Conservation (phyloP, 83 land plant species). For the Picea abies region DNA sequence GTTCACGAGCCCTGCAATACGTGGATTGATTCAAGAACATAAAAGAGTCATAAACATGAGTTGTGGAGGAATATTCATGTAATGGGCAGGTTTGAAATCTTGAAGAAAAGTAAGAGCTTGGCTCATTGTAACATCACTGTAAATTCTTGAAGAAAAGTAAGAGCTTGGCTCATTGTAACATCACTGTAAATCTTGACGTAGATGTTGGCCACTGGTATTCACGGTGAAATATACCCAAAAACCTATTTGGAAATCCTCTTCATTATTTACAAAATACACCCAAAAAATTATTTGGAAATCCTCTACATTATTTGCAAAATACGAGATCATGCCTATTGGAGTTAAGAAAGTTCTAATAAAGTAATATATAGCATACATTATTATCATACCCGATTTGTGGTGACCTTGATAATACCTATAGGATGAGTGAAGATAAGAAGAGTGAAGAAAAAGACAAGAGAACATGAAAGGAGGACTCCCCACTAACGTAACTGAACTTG, state of each 20-base stretch:
- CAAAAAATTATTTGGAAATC: conserved; percentile 14
- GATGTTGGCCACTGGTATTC: conserved; percentile 83
- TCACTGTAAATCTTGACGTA: conserved; percentile 52
- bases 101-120: conserved; percentile 83
- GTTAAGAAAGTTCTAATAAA: background rate
- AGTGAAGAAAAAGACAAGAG: conserved; percentile 27
- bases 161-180: conserved; percentile 84
- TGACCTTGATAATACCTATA: conserved; percentile 79
- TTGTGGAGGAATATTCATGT: conserved; percentile 95
- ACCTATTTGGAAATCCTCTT: conserved; percentile 85
- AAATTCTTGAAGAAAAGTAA: conserved; percentile 72
- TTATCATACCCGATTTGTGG: conserved; percentile 80
- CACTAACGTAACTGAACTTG: too few relatives aligned
- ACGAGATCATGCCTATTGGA: background rate
- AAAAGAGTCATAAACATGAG: conserved; percentile 81
- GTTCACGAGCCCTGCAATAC: background rate
- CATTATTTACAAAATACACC: conserved; percentile 10
- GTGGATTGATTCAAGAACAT: background rate
- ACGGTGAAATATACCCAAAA: conserved; percentile 83
- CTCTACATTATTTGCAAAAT: conserved; percentile 28
- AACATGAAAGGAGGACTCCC: too few relatives aligned
- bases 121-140: conserved; percentile 58
- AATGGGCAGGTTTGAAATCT: conserved; percentile 95
- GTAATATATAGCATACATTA: background rate
- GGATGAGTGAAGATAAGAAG: conserved; percentile 74